These are phyloP conservation scores for Sarocladiaceae sp. DNA, from an alignment of 2,329 filamentous ascomycete genomes.

Conservation along the genomic window DNA sequence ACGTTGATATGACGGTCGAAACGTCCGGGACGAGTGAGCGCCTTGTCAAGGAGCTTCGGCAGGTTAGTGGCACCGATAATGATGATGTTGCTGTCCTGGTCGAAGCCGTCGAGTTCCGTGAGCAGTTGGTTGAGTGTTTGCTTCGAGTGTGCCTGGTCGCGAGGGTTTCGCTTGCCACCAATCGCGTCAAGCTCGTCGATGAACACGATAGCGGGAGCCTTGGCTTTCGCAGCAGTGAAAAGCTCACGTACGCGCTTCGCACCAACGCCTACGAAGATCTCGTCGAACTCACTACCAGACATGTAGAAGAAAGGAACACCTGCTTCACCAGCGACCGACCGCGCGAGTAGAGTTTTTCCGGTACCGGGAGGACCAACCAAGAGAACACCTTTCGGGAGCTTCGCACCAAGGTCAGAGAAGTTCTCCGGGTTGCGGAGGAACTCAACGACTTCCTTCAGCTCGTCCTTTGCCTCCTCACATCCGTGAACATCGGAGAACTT, in stretches of 20 bases:
- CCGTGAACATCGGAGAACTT: slow-evolving; percentile 93
- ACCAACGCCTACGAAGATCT: slow-evolving; percentile 95
- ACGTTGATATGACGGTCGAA: slow-evolving; percentile 93
- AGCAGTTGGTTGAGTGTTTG: slow-evolving; percentile 96
- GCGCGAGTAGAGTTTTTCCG: slow-evolving; percentile 91
- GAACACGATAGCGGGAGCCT: slow-evolving; percentile 90
- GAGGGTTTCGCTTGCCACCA: slow-evolving; percentile 84
- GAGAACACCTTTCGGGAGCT: slow-evolving; percentile 93
- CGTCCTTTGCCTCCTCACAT: slow-evolving; percentile 96
- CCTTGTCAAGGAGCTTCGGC: slow-evolving; percentile 89
- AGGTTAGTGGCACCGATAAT: slow-evolving; percentile 97
- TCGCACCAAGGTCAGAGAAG: slow-evolving; percentile 90
- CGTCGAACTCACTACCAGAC: slow-evolving; percentile 98
- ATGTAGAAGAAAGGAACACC: slow-evolving; percentile 99
- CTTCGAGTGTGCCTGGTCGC: slow-evolving; percentile 91
- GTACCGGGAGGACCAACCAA: slow-evolving; percentile 94
- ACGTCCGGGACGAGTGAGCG: slow-evolving; percentile 84
- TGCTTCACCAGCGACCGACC: slow-evolving; percentile 92
- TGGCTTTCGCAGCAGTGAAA: slow-evolving; percentile 74
- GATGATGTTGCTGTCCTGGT: slow-evolving; percentile 89
- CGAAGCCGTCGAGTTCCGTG: slow-evolving; percentile 94
- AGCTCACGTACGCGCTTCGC: slow-evolving; percentile 93
- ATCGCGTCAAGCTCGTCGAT: slow-evolving; percentile 94
- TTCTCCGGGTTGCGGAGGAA: slow-evolving; percentile 90
- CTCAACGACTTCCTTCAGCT: slow-evolving; percentile 93